Base-by-base conservation (phyloP, 495 filamentous ascomycete genomes). In the Neurospora sp. region DNA sequence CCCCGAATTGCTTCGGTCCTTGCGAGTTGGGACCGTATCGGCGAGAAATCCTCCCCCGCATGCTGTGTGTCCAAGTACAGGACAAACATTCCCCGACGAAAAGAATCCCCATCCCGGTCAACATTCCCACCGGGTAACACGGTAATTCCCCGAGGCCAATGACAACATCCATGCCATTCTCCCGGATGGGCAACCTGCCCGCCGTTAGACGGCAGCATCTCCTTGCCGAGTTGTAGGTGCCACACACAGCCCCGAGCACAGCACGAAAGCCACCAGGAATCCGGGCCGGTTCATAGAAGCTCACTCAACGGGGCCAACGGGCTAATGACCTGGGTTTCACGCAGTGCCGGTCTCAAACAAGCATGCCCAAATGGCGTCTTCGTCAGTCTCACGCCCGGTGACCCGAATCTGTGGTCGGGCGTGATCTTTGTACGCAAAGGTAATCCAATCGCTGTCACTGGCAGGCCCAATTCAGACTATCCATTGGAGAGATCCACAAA, bases 401-500 rank as follows among this genome's bases (percentile, higher is more conserved):
- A 96, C 78, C 90, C 92, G 12, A 88, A 88, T 39, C 84, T 92
- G 39, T 98, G 95, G 95, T 90, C 88, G 71, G 94, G 94, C n/a
- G 90, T 97, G 9, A 83, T 98, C 7, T 98, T 98, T 78, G 90
- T 97, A 71, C 92, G 94, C 44, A 92, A 92, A 85, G 95, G 95
- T 92, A 80, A 80, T 35, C 12, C 27, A 27, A 3, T 66, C 14
- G 27, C 54, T 35, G 6, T 37, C 23, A 35, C 27, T 66, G 54
- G 54, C 6, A 37, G 14, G 27, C 12, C 12, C 54, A 31, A 35
- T 6, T 35, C 54, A 35, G 54, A 27, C 23, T 4, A 18, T 8
- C 27, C 54, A 66, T 18, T 31, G 23, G 54, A 27, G 23, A 35
- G 54, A 18, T 35, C 6, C 11, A 66, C 54, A 16, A 6, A 37